Evolutionary conservation across 2,329 filamentous ascomycete species (phyloP).

Genomic region (Scedosporium dehoogii): DNA sequence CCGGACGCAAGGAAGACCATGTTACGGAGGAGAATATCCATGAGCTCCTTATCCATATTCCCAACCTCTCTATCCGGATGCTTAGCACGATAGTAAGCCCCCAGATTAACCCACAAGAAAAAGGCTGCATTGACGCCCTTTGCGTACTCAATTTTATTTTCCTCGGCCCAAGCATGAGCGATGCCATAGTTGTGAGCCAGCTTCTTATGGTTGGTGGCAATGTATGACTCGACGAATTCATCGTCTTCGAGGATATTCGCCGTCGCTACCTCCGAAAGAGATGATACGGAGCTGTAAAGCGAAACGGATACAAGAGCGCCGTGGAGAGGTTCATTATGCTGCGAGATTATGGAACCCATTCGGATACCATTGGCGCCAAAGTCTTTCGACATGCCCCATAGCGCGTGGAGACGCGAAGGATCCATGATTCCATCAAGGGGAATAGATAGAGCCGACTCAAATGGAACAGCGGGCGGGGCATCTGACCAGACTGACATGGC

Average conservation of each 20-base stretch:
- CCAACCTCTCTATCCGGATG: conserved; percentile 9
- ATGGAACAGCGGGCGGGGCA: conserved; percentile 19
- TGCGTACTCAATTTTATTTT: conserved; percentile 32
- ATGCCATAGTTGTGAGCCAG: conserved; percentile 28
- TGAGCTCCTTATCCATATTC: conserved; percentile 17
- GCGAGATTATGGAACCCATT: conserved; percentile 39
- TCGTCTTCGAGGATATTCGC: conserved; percentile 33
- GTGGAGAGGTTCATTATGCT: conserved; percentile 29
- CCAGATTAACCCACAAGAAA: conserved; percentile 44
- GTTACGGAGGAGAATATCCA: conserved; percentile 17
- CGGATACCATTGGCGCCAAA: conserved; percentile 48
- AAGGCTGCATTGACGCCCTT: conserved; percentile 41
- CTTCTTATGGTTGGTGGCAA: conserved; percentile 28
- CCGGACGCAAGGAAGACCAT: conserved; percentile 27
- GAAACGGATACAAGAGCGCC: conserved; percentile 23
- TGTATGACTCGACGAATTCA: conserved; percentile 31
- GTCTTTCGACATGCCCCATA: conserved; percentile 38
- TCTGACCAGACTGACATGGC: conserved; percentile 41
- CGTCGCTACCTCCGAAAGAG: conserved; percentile 29
- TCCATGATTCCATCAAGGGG: conserved; percentile 34
- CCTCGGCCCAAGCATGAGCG: conserved; percentile 24
- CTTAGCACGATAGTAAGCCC: conserved; percentile 16
- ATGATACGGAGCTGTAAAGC: conserved; percentile 34
- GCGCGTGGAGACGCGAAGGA: conserved; percentile 37
- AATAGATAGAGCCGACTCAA: conserved; percentile 36